These are phyloP conservation scores for Thalassiosira exigua DNA, from an alignment of 352 stramenopile genomes.

Conservation along the genomic window DNA sequence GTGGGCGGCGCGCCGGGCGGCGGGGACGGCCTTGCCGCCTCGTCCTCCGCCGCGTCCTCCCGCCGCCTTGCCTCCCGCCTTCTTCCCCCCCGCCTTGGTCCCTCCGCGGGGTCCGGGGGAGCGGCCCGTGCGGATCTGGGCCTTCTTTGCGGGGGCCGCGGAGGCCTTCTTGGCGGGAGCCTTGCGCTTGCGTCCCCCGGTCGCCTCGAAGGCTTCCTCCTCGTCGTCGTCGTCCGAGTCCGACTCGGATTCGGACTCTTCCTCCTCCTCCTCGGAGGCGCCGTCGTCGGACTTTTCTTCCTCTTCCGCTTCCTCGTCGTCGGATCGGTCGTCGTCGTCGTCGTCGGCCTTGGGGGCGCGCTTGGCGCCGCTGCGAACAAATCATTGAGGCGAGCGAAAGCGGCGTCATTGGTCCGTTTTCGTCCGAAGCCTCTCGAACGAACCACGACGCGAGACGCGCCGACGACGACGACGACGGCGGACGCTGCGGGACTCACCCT, in stretches of 20 bases:
- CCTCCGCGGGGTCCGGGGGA: neutral
- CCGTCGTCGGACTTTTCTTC: neutral
- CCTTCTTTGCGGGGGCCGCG: slow-evolving; percentile 14
- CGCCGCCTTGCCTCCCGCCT: neutral
- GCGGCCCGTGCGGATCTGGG: slow-evolving; percentile 32
- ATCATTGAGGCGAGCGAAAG: too few relatives aligned
- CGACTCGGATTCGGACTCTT: neutral
- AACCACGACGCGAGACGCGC: too few relatives aligned
- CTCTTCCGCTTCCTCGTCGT: neutral
- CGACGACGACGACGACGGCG: too few relatives aligned
- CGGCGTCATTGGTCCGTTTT: too few relatives aligned
- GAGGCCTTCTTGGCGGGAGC: slow-evolving; percentile 7
- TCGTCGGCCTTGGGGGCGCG: too few relatives aligned
- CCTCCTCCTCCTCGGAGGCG: slow-evolving; percentile 25
- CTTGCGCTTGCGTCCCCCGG: too few relatives aligned
- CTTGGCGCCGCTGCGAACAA: too few relatives aligned
- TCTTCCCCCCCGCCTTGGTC: neutral
- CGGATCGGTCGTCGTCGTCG: too few relatives aligned
- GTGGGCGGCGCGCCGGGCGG: slow-evolving; percentile 9
- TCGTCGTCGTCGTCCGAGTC: slow-evolving; percentile 30
- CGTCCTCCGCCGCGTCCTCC: too few relatives aligned
- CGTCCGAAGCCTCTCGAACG: too few relatives aligned
- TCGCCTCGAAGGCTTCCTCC: too few relatives aligned
- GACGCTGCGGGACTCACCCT: too few relatives aligned
- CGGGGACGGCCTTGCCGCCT: neutral